A percentile compares a stretch with the other conserved stretches of the same genome.
These are phyloP conservation scores for Dissophora ornata DNA, from an alignment of 192 early-diverging fungal genomes.

Conservation along the genomic window DNA sequence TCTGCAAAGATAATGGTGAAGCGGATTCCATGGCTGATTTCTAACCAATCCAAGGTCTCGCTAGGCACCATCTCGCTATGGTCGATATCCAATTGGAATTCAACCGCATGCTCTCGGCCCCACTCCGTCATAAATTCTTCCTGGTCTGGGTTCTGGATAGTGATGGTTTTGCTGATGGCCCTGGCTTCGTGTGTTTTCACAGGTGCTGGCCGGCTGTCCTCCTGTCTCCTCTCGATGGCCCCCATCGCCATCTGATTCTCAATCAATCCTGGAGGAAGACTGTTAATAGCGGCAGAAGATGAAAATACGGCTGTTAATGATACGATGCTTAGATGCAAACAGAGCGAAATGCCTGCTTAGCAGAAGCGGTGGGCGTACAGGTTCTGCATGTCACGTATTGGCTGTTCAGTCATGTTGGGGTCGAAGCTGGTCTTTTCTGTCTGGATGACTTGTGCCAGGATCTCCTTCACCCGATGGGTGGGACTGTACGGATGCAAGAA, in stretches of 20 bases:
- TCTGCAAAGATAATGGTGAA: slow-evolving; percentile 30
- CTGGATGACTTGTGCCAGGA: slow-evolving; percentile 15
- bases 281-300: too few relatives aligned
- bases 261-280: background rate
- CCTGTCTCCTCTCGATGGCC: background rate
- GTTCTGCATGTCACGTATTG: background rate
- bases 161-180: slow-evolving; percentile 20
- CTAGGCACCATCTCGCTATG: slow-evolving; percentile 8
- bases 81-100: slow-evolving; percentile 22
- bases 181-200: slow-evolving; percentile 11
- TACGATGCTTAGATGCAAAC: too few relatives aligned
- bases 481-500: slow-evolving; percentile 14
- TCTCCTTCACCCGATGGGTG: slow-evolving; percentile 13
- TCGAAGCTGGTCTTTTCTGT: slow-evolving; percentile 14
- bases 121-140: slow-evolving; percentile 23
- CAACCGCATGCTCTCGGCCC: slow-evolving; percentile 39
- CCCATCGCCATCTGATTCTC: too few relatives aligned
- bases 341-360: too few relatives aligned
- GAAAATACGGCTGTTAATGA: too few relatives aligned
- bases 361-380: background rate
- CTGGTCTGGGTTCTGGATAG: slow-evolving; percentile 32
- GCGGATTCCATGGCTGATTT: slow-evolving; percentile 26
- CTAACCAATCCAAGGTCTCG: slow-evolving; percentile 23
- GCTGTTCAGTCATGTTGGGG: background rate
- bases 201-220: background rate